These are phyloP conservation scores for Saccharum officinarum DNA, from an alignment of 176 grass and related monocot species.

Conservation along the genomic window DNA sequence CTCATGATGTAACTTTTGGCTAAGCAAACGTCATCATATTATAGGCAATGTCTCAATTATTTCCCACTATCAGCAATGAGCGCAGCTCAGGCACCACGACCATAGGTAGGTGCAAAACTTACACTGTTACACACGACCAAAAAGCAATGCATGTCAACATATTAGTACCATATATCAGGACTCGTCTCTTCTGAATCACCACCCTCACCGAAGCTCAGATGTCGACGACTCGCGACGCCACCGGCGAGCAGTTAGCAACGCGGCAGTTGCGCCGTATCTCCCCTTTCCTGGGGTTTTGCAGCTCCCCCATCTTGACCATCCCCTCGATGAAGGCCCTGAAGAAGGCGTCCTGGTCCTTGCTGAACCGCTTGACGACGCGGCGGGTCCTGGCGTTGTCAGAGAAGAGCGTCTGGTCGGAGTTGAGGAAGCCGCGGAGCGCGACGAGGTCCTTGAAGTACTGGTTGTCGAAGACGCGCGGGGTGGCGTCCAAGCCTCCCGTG, in stretches of 20 bases:
- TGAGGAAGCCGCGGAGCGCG: slow-evolving; percentile 74
- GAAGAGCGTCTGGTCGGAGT: slow-evolving; percentile 94
- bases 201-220: slow-evolving; percentile 28
- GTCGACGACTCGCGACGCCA: not conserved
- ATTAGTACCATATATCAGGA: slow-evolving; percentile 7
- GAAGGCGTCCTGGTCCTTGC: slow-evolving; percentile 64
- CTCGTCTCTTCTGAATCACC: not conserved
- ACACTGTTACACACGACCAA: too few relatives aligned
- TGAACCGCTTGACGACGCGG: slow-evolving; percentile 43
- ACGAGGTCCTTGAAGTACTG: slow-evolving; percentile 94
- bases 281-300: slow-evolving; percentile 68
- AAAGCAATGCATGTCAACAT: too few relatives aligned
- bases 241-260: slow-evolving; percentile 51
- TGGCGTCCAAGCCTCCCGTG: slow-evolving; percentile 69
- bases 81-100: slow-evolving; percentile 17
- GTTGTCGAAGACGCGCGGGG: slow-evolving; percentile 82
- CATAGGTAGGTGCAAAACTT: slow-evolving; percentile 19
- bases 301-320: slow-evolving; percentile 90
- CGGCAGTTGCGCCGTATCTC: slow-evolving; percentile 85
- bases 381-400: slow-evolving; percentile 57
- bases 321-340: slow-evolving; percentile 75
- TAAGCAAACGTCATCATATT: slow-evolving; percentile 3
- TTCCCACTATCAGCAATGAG: slow-evolving; percentile 30
- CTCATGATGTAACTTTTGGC: not conserved
- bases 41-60: slow-evolving; percentile 33